Conservation (phyloP, 108 stramenopile species). For the Nitzschia putrida region DNA sequence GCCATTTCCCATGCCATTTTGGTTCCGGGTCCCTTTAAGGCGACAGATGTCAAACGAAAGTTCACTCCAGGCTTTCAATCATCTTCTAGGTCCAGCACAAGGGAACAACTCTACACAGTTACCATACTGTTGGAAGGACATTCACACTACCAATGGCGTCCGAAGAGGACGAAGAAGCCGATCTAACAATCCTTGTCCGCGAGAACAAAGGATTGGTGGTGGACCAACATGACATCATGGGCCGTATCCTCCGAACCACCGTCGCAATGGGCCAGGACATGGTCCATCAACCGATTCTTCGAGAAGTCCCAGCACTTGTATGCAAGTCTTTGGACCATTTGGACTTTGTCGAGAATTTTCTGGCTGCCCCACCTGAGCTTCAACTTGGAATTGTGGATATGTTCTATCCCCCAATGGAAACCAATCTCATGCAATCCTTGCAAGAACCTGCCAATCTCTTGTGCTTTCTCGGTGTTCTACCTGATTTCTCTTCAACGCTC, state of each 20-base stretch:
- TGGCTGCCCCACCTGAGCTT: slow-evolving; percentile 12
- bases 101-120: too few species aligned
- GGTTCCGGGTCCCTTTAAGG: too few species aligned
- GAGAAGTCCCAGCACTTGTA: slow-evolving; percentile 21
- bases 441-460: slow-evolving; percentile 27
- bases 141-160: neutral
- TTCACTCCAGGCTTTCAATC: too few species aligned
- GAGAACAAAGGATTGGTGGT: slow-evolving; percentile 28
- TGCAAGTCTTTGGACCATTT: slow-evolving; percentile 20
- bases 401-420: slow-evolving; percentile 34
- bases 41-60: too few species aligned
- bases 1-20: too few species aligned
- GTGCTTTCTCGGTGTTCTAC: slow-evolving; percentile 24
- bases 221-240: neutral
- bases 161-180: slow-evolving; percentile 19
- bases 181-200: slow-evolving; percentile 13
- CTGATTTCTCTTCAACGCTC: slow-evolving; percentile 24
- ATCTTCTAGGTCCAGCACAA: too few species aligned
- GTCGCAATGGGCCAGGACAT: slow-evolving; percentile 2
- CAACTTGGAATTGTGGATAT: slow-evolving; percentile 33
- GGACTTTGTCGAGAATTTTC: slow-evolving; percentile 35
- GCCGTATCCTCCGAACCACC: slow-evolving; percentile 19
- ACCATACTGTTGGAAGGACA: too few species aligned
- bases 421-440: slow-evolving; percentile 17
- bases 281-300: slow-evolving; percentile 4